These are phyloP conservation scores for Termitomyces sp. DNA, from an alignment of 768 basidiomycete genomes.

Conservation along the genomic window DNA sequence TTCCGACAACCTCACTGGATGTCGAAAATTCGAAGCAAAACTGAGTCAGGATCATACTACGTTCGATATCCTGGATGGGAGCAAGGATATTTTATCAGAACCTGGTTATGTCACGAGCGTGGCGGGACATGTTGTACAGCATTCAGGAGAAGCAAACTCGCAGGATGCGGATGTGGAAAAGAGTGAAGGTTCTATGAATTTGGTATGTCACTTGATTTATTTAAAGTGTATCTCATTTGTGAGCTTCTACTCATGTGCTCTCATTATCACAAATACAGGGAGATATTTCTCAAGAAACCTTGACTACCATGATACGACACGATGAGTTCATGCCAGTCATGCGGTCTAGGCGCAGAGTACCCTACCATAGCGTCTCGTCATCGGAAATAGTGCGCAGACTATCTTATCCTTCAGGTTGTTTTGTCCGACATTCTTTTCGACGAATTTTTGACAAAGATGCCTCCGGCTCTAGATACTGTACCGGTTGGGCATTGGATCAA, in stretches of 20 bases:
- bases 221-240: neutral
- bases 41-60: conserved; percentile 50
- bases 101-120: neutral
- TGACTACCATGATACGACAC: conserved; percentile 67
- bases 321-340: conserved; percentile 56
- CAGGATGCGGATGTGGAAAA: neutral
- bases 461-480: conserved; percentile 35
- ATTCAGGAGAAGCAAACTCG: neutral
- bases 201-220: conserved; percentile 9
- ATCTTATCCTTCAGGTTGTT: conserved; percentile 54
- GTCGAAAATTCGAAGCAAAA: conserved; percentile 38
- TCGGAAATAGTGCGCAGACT: conserved; percentile 40
- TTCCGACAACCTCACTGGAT: conserved; percentile 41
- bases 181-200: neutral
- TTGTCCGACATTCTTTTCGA: neutral
- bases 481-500: conserved; percentile 59
- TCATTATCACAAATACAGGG: conserved; percentile 37
- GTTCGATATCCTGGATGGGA: conserved; percentile 13
- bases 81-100: neutral
- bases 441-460: neutral
- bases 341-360: conserved; percentile 52
- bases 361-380: conserved; percentile 32
- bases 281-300: conserved; percentile 64
- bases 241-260: neutral
- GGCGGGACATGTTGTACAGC: neutral